These are phyloP conservation scores for Trichophyton simii DNA, from an alignment of 2,329 filamentous ascomycete genomes.

Conservation along the genomic window DNA sequence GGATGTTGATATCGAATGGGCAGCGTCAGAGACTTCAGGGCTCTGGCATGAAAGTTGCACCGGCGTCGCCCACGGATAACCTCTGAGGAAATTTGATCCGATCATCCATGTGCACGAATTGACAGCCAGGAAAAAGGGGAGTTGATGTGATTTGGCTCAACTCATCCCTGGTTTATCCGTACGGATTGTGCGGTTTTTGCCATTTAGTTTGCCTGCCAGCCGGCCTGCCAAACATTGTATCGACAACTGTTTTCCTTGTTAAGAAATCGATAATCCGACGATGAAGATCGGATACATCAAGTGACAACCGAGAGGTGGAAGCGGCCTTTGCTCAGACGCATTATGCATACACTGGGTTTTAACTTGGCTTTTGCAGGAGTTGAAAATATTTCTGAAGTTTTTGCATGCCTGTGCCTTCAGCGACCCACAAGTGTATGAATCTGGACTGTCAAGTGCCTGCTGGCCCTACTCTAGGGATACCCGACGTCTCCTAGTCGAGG, in stretches of 20 bases:
- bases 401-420: background rate
- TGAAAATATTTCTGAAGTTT: background rate
- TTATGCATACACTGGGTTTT: background rate
- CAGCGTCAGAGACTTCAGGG: background rate
- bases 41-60: background rate
- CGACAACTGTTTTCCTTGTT: background rate
- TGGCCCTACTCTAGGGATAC: background rate
- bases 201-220: no score
- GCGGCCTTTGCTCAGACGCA: background rate
- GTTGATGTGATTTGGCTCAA: no score
- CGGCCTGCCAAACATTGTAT: no score
- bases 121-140: background rate
- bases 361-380: background rate
- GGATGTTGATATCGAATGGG: background rate
- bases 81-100: background rate
- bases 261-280: background rate
- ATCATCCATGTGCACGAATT: background rate
- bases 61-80: background rate
- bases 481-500: background rate
- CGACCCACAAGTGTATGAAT: background rate
- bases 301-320: background rate
- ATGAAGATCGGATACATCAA: background rate
- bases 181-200: no score
- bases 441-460: background rate
- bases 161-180: no score